Percentiles rank a stretch among this genome's conserved stretches.
Evolutionary conservation across 306 rosid species (phyloP).

Genomic region (Castanospermum australe): DNA sequence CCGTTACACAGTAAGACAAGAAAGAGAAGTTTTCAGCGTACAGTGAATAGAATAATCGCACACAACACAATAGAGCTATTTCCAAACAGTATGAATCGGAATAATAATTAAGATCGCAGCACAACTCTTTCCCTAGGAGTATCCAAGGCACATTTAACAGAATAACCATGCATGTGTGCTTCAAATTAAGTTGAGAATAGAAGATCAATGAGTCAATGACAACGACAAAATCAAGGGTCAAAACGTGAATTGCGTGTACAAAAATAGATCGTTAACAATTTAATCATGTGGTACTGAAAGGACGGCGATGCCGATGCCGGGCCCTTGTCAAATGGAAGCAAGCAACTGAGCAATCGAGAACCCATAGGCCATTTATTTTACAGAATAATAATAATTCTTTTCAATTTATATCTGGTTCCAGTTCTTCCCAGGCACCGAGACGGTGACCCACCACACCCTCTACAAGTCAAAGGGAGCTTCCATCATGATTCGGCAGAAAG

Average conservation of each 20-base stretch:
- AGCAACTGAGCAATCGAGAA: not conserved
- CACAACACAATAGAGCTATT: not conserved
- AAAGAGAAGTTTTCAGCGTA: not conserved
- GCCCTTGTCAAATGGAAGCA: not conserved
- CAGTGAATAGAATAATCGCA: too few relatives aligned
- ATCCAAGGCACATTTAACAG: not conserved
- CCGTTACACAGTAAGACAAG: too few relatives aligned
- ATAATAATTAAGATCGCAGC: not conserved
- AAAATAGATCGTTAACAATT: not conserved
- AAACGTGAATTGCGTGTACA: not conserved
- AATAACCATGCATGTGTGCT: not conserved
- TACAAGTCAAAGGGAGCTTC: not conserved
- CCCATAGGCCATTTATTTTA: not conserved
- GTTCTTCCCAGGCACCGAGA: not conserved
- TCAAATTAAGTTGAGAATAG: too few relatives aligned
- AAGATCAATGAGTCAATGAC: not conserved
- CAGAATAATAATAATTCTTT: not conserved
- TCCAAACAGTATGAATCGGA: not conserved
- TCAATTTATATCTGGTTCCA: not conserved
- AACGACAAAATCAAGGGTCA: not conserved
- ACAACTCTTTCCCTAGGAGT: not conserved
- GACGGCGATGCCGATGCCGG: not conserved
- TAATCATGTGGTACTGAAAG: not conserved
- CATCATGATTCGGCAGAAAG: not conserved
- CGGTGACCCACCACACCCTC: not conserved